phyloP scores from a whole-genome alignment of 805 yeast species.

The Yarrowia divulgata region DNA sequence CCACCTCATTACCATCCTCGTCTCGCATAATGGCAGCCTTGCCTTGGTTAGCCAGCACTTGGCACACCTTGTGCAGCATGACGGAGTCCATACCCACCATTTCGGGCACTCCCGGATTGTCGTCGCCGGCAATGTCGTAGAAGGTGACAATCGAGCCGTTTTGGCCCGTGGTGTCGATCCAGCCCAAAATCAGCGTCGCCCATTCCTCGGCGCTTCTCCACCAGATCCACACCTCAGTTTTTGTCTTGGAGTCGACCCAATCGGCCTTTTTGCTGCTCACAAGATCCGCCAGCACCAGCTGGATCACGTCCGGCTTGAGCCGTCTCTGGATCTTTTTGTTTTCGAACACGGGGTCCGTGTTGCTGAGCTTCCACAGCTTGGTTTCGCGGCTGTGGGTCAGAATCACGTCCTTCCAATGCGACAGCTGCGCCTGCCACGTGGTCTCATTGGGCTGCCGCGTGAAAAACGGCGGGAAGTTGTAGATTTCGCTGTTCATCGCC shows the following conservation, averaged over 20 bases:
- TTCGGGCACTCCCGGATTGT: constrained; percentile 58
- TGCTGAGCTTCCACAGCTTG: constrained; percentile 60
- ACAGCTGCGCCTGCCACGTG: constrained; percentile 76
- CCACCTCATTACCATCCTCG: constrained; percentile 67
- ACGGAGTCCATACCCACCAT: constrained; percentile 68
- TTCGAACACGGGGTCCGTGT: constrained; percentile 46
- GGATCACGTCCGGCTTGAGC: constrained; percentile 62
- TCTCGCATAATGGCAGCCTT: constrained; percentile 77
- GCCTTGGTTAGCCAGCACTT: constrained; percentile 67
- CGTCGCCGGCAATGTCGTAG: constrained; percentile 78
- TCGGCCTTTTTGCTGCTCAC: constrained; percentile 63
- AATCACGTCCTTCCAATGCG: constrained; percentile 77
- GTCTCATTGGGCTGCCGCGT: constrained; percentile 87
- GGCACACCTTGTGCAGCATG: constrained; percentile 62
- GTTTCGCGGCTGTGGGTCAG: constrained; percentile 65
- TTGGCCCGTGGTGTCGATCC: constrained; percentile 84
- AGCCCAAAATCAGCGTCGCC: constrained; percentile 67
- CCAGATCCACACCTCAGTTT: constrained; percentile 55
- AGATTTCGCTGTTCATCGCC: constrained; percentile 62
- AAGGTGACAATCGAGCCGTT: constrained; percentile 77
- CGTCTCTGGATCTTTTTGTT: constrained; percentile 51
- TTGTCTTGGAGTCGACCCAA: constrained; percentile 54
- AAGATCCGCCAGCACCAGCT: constrained; percentile 65
- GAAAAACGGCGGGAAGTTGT: constrained; percentile 87
- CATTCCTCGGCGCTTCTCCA: constrained; percentile 77